Evolutionary conservation across 1,284 basidiomycete species (phyloP).

Genomic region (Erythrobasidium hasegawianum): DNA sequence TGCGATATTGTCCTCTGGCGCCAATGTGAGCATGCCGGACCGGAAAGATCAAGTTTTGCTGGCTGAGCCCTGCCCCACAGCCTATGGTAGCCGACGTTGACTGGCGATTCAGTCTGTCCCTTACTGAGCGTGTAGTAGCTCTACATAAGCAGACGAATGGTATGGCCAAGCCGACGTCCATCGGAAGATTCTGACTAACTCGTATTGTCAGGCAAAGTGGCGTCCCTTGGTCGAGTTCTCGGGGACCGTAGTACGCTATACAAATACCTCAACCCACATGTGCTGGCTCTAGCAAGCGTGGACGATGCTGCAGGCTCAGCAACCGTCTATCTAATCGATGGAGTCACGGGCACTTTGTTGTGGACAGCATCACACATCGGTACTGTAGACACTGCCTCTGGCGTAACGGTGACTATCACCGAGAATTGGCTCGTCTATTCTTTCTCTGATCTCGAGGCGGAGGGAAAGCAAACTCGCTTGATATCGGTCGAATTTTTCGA

Average conservation of each 20-base stretch:
- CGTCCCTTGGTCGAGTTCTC: slow-evolving; percentile 75
- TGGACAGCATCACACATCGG: slow-evolving; percentile 48
- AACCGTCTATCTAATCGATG: slow-evolving; percentile 71
- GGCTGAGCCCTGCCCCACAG: not conserved
- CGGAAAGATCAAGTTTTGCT: not conserved
- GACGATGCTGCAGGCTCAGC: slow-evolving; percentile 49
- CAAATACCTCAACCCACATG: slow-evolving; percentile 87
- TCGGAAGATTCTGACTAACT: not conserved
- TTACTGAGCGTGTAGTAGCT: slow-evolving; percentile 1
- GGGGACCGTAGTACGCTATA: slow-evolving; percentile 85
- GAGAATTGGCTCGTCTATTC: slow-evolving; percentile 97
- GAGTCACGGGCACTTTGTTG: slow-evolving; percentile 68
- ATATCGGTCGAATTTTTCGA: slow-evolving; percentile 79
- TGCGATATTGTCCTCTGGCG: slow-evolving; percentile 14
- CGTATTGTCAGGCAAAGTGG: slow-evolving; percentile 52
- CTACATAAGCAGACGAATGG: slow-evolving; percentile 39
- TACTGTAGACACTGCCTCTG: slow-evolving; percentile 54
- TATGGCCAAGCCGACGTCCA: slow-evolving; percentile 35
- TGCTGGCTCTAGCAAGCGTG: slow-evolving; percentile 64
- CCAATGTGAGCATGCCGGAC: slow-evolving; percentile 4
- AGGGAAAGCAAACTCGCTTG: slow-evolving; percentile 38
- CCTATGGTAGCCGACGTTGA: slow-evolving; percentile 5
- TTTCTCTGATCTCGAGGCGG: slow-evolving; percentile 50
- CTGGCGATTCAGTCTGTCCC: not conserved
- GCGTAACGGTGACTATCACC: slow-evolving; percentile 54